Conservation (phyloP, 129 eudicot species). For the Daucus carota region DH1_v3.0 NC_030382.2:12841001-12841500, state of each 20-base stretch:
- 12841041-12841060: not conserved
- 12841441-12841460: not conserved
- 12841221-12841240: not conserved
- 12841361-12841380: slow-evolving; percentile 73
- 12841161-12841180: too few species aligned
- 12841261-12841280: slow-evolving; percentile 52
- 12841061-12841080: not conserved
- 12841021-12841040: slow-evolving; percentile 61
- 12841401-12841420: not conserved
- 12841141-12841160: not conserved
- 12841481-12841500: too few species aligned
- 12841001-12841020: slow-evolving; percentile 99
- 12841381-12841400: slow-evolving; percentile 3
- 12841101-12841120: not conserved
- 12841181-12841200: not conserved
- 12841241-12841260: slow-evolving; percentile 85
- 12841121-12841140: not conserved
- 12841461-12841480: not conserved
- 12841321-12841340: slow-evolving; percentile 68
- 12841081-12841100: not conserved
- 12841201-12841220: not conserved
- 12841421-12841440: not conserved
- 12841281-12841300: slow-evolving; percentile 68
- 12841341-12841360: slow-evolving; percentile 62
- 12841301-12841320: slow-evolving; percentile 68